A percentile compares a stretch with the other conserved stretches of the same genome.
These are phyloP conservation scores for Termitomyces sp. DNA, from an alignment of 768 basidiomycete species.

Conservation along the genomic window DNA sequence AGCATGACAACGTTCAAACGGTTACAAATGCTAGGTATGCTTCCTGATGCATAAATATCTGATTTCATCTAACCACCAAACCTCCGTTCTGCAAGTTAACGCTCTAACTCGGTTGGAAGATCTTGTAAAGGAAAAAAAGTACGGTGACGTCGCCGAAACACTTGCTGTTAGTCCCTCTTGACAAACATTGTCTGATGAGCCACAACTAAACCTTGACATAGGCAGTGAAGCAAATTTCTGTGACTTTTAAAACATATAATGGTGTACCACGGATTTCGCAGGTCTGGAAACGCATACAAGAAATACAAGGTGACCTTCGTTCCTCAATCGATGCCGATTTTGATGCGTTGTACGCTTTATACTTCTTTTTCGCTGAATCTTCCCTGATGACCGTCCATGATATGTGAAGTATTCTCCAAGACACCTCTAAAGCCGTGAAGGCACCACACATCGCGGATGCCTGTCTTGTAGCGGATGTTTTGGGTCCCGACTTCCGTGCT, in stretches of 20 bases:
- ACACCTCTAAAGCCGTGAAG: slow-evolving; percentile 62
- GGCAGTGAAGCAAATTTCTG: slow-evolving; percentile 85
- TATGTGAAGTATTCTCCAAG: slow-evolving; percentile 43
- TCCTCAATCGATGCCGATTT: slow-evolving; percentile 84
- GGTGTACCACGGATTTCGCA: slow-evolving; percentile 72
- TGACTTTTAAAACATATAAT: slow-evolving; percentile 73
- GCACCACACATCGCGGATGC: slow-evolving; percentile 68
- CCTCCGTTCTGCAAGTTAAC: slow-evolving; percentile 48
- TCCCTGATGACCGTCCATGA: neutral
- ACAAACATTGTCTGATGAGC: neutral
- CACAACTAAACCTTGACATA: slow-evolving; percentile 22
- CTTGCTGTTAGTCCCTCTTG: slow-evolving; percentile 45
- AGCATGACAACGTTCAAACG: slow-evolving; percentile 89
- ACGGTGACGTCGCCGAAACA: slow-evolving; percentile 78
- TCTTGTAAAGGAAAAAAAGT: slow-evolving; percentile 70
- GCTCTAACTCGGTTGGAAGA: slow-evolving; percentile 78
- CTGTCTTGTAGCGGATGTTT: slow-evolving; percentile 82
- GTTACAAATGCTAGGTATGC: slow-evolving; percentile 89
- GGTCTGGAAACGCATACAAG: slow-evolving; percentile 74
- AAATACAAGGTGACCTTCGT: slow-evolving; percentile 78
- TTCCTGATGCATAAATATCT: neutral
- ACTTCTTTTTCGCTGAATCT: neutral
- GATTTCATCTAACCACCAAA: neutral
- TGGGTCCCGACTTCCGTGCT: slow-evolving; percentile 77
- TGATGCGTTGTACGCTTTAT: slow-evolving; percentile 72